Percentiles rank a stretch among this genome's conserved stretches.
Evolutionary conservation across 192 early-diverging fungal species (phyloP).

Genomic region (Backusella macrospora): DNA sequence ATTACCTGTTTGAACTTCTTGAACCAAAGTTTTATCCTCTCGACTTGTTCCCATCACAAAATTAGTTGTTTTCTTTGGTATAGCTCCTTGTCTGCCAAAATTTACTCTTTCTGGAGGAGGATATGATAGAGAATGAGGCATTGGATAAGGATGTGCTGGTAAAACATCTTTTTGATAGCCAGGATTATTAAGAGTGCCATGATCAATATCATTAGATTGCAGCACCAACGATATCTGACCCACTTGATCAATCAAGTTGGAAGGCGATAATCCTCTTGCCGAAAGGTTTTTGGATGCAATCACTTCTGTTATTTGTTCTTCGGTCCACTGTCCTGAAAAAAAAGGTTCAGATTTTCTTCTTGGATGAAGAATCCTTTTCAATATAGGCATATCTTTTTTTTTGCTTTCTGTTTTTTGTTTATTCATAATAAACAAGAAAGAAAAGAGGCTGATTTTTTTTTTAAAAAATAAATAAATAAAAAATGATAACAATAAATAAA

Average conservation of each 20-base stretch:
- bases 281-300: slow-evolving; percentile 7
- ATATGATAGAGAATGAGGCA: not conserved
- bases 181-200: not conserved
- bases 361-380: not conserved
- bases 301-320: not conserved
- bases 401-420: no score
- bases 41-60: not conserved
- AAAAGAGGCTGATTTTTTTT: no score
- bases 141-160: not conserved
- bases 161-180: slow-evolving; percentile 2
- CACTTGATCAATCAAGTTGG: not conserved
- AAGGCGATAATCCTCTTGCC: not conserved
- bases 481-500: not conserved
- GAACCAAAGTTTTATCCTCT: slow-evolving; percentile 5
- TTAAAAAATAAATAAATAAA: no score
- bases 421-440: no score
- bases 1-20: not conserved
- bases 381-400: not conserved
- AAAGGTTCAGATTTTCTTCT: not conserved
- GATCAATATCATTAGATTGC: not conserved
- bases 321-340: not conserved
- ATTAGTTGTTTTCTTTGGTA: not conserved
- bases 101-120: not conserved
- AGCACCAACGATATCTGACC: not conserved
- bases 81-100: not conserved